phyloP scores from a whole-genome alignment of 2,329 filamentous ascomycete genomes.

The Colletotrichum sublineola region DNA sequence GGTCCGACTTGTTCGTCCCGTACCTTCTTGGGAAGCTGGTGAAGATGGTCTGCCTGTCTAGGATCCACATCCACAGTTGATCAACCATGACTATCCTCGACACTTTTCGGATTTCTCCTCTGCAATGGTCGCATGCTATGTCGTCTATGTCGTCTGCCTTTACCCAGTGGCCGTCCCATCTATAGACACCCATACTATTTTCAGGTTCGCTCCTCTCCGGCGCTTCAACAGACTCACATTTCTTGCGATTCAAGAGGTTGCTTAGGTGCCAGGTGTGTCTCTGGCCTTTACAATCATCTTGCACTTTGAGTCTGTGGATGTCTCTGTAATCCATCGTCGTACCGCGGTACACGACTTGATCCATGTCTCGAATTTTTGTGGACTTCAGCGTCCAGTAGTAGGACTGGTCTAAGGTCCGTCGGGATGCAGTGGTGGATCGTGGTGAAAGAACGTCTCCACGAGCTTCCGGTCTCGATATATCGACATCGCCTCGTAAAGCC shows the following conservation, averaged over 20 bases:
- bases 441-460: slow-evolving; percentile 50
- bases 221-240: background rate
- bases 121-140: slow-evolving; percentile 43
- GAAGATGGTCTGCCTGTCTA: slow-evolving; percentile 54
- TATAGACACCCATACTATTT: slow-evolving; percentile 1
- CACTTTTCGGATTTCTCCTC: slow-evolving; percentile 31
- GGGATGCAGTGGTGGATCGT: slow-evolving; percentile 55
- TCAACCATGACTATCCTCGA: slow-evolving; percentile 57
- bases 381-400: slow-evolving; percentile 58
- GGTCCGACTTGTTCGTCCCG: slow-evolving; percentile 56
- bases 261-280: background rate
- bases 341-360: slow-evolving; percentile 58
- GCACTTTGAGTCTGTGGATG: slow-evolving; percentile 42
- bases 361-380: slow-evolving; percentile 55
- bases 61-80: slow-evolving; percentile 59
- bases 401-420: slow-evolving; percentile 61
- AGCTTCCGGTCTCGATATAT: slow-evolving; percentile 53
- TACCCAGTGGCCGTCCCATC: slow-evolving; percentile 36
- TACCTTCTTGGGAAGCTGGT: slow-evolving; percentile 59
- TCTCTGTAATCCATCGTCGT: slow-evolving; percentile 47
- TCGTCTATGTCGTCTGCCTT: slow-evolving; percentile 40
- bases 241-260: background rate
- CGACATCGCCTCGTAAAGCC: slow-evolving; percentile 53
- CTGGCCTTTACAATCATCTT: slow-evolving; percentile 25
- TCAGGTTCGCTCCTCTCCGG: background rate